Base-by-base conservation (phyloP, 2,329 filamentous ascomycete species). In the Ascochyta rabiei region DNA sequence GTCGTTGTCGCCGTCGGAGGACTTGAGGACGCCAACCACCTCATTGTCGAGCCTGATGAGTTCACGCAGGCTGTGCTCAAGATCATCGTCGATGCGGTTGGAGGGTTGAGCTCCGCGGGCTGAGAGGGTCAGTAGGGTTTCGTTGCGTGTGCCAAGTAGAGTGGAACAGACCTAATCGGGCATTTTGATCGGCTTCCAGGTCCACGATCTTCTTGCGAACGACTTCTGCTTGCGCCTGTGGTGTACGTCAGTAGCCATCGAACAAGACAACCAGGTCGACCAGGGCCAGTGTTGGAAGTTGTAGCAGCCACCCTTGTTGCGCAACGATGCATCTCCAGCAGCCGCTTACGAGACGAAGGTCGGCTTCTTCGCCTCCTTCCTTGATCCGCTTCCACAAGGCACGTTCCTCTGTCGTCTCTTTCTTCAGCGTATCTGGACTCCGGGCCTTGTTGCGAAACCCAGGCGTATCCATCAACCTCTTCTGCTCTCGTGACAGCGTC, bases 41-140 rank as follows among this genome's bases (percentile, higher is more conserved):
- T 80, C 76, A 54, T 82, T 79, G 61, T 69, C 73, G 16, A 81
- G 67, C 48, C 78, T 79, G 60, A 82, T 75, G 53, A 81, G 80
- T 35, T 80, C 79, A 31, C 80, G 77, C 38, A 80, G 76, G 15
- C 76, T 70, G 31, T 76, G 69, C 58, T 81, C 79, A 3, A 82
- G 73, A 26, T 77, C 75, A 41, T 76, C 72, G 59, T 81, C 79
- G 19, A 80, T 72, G n/a, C 69, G 65, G 12, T 72, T 66, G 16
- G 75, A 75, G 12, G 73, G 67, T 28, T 65, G 59, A 16, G 75
- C 71, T 23, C 70, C 72, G 6, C 72, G 71, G 5, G 61, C 75
- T 77, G 6, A n/a, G 19, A 9, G 19, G 13, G 42, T 61, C 30
- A 61, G 62, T 49, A 19, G 34, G 13, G 19, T 30, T 21, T 31